Conservation (phyloP, 2,329 filamentous ascomycete species). For the Aspergillus glaucus region DNA sequence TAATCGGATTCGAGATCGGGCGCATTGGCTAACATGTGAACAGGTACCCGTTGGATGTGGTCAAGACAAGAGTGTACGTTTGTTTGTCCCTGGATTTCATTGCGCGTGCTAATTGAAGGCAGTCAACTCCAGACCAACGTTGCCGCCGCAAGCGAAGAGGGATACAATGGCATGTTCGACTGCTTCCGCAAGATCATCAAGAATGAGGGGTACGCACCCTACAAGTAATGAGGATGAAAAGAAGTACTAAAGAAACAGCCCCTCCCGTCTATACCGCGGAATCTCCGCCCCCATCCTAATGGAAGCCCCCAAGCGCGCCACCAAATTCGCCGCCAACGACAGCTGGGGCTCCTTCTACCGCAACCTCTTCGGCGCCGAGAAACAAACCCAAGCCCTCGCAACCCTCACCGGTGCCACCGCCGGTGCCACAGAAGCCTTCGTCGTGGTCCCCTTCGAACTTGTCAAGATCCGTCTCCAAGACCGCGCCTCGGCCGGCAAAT, state of each 20-base stretch:
- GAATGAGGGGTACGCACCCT: slow-evolving; percentile 71
- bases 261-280: slow-evolving; percentile 88
- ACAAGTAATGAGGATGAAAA: background rate
- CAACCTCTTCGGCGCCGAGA: slow-evolving; percentile 70
- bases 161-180: slow-evolving; percentile 95
- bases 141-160: slow-evolving; percentile 62
- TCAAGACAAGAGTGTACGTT: slow-evolving; percentile 91
- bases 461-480: slow-evolving; percentile 98
- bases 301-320: slow-evolving; percentile 93
- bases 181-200: slow-evolving; percentile 96
- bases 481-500: slow-evolving; percentile 77
- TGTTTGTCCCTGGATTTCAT: slow-evolving; percentile 3
- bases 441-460: slow-evolving; percentile 95
- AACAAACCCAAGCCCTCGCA: slow-evolving; percentile 89
- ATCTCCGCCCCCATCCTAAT: slow-evolving; percentile 95
- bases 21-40: background rate
- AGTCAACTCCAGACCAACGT: slow-evolving; percentile 78
- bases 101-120: background rate
- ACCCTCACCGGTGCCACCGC: slow-evolving; percentile 90
- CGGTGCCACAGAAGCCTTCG: slow-evolving; percentile 90
- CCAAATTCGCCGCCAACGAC: slow-evolving; percentile 98
- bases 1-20: background rate
- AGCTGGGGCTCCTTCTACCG: slow-evolving; percentile 96
- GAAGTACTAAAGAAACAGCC: slow-evolving; percentile 43
- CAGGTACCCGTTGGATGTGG: slow-evolving; percentile 97